These are phyloP conservation scores for Infundibulicybe gibba DNA, from an alignment of 768 basidiomycete genomes.

Conservation along the genomic window DNA sequence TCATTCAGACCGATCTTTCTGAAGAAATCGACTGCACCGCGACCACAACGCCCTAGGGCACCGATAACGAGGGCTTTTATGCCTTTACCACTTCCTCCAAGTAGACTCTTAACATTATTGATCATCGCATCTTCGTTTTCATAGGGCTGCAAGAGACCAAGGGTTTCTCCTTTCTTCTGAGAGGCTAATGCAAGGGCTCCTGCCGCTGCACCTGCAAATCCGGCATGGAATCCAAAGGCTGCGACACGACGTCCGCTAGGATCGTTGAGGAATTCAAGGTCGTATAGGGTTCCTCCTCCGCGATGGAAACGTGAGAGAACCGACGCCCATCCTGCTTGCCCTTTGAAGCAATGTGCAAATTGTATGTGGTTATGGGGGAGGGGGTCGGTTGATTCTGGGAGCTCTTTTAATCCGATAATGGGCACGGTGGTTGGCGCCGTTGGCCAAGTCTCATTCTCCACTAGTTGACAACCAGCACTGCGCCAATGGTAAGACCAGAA, in stretches of 20 bases:
- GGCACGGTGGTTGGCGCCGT: conserved; percentile 67
- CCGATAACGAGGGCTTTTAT: conserved; percentile 93
- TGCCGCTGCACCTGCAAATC: conserved; percentile 96
- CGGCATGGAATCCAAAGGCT: conserved; percentile 97
- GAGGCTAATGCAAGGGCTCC: conserved; percentile 80
- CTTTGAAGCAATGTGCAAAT: conserved; percentile 97
- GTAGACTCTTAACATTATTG: conserved; percentile 55
- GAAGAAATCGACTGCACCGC: conserved; percentile 94
- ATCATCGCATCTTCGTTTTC: conserved; percentile 86
- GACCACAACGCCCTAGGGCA: conserved; percentile 91
- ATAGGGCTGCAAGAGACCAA: conserved; percentile 78
- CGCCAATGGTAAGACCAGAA: conserved; percentile 4
- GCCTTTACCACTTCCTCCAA: conserved; percentile 64
- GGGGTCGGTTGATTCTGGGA: conserved; percentile 78
- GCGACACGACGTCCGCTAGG: conserved; percentile 85
- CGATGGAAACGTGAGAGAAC: conserved; percentile 82
- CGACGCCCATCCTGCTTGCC: conserved; percentile 87
- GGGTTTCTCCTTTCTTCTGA: conserved; percentile 50
- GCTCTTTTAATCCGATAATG: conserved; percentile 96
- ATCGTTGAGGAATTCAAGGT: conserved; percentile 93
- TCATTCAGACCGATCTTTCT: conserved; percentile 93
- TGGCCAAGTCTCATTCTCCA: conserved; percentile 87
- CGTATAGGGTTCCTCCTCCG: conserved; percentile 86
- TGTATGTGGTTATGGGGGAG: conserved; percentile 95
- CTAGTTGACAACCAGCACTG: conserved; percentile 89